These are phyloP conservation scores for Lentinula lateritia DNA, from an alignment of 768 basidiomycete genomes.

Conservation along the genomic window DNA sequence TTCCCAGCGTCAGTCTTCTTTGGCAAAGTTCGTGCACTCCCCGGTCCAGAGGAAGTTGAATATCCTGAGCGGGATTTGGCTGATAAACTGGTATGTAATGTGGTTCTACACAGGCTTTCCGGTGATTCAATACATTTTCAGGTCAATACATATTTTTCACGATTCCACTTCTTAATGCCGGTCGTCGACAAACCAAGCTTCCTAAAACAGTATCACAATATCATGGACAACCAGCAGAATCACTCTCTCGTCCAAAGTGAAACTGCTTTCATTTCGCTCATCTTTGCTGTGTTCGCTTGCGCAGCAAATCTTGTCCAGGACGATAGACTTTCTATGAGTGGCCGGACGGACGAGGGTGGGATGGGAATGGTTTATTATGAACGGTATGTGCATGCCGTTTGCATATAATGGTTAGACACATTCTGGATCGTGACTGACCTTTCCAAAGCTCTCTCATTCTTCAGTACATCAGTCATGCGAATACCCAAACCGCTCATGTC, in stretches of 20 bases:
- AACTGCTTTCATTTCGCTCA: conserved; percentile 71
- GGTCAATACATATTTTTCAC: conserved; percentile 85
- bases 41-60: conserved; percentile 81
- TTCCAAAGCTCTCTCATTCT: conserved; percentile 73
- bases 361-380: conserved; percentile 91
- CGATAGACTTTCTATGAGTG: conserved; percentile 51
- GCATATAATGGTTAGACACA: neutral
- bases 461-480: conserved; percentile 88
- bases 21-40: conserved; percentile 78
- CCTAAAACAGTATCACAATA: conserved; percentile 57
- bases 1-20: conserved; percentile 87
- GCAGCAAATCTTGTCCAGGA: conserved; percentile 77
- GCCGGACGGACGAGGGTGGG: conserved; percentile 68
- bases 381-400: conserved; percentile 42
- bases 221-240: conserved; percentile 71
- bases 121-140: conserved; percentile 26
- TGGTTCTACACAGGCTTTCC: conserved; percentile 8
- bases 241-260: conserved; percentile 48
- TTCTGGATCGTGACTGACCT: neutral
- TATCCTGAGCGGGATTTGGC: conserved; percentile 81
- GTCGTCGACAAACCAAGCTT: conserved; percentile 85
- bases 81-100: conserved; percentile 68
- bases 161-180: conserved; percentile 85
- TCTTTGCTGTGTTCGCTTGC: conserved; percentile 91
- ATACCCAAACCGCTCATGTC: conserved; percentile 80